Evolutionary conservation across 805 yeast species (phyloP), one percentile per base, ranked within the genome.

Genomic region (Zygosaccharomyces rouxii): DNA sequence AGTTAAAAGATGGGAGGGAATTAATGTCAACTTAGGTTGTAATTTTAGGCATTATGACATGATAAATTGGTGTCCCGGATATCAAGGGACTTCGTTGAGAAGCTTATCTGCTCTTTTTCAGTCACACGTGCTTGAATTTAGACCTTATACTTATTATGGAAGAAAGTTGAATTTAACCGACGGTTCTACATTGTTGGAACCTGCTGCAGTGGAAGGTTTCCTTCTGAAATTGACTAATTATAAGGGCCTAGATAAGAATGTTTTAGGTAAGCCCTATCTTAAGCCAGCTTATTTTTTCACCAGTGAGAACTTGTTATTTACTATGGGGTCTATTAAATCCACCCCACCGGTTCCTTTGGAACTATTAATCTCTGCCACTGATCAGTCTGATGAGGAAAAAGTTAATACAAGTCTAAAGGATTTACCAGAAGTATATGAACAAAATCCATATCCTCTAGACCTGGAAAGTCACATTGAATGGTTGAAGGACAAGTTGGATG

Each of bases 141-240:
- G 95, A 37, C 73, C 69, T 16, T 59, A 74, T 22, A 55, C 60
- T 13, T 75, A 74, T 46, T 71, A 73, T 48, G 70, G 78, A 3
- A 59, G 69, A 43, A 33, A 38, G 2, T 59, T 71, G 1, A 31
- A 14, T 3, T 44, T 46, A 45, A 26, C 55, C 28, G 56, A 54
- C 31, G 66, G 62, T 2, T 47, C 50, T 7, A 38, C 44, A 7
- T 7, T 72, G 16, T 42, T 54, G 0, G 95, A 85, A 59, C 97
- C 97, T 0, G 45, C 68, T 0, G 83, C 96, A 0, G 64, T 89
- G 7, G 98, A 92, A 67, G 98, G 98, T 0, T 89, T 86, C 61
- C 63, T 90, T 18, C 69, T 78, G 2, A 73, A 83, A 43, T 61
- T 84, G 26, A 74, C 83, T 0, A 73, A 79, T 38, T 71, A 76